Evolutionary conservation across 2,329 filamentous ascomycete genomes (phyloP), one percentile per base, ranked within the genome.

Genomic region (Curvularia hawaiiensis): DNA sequence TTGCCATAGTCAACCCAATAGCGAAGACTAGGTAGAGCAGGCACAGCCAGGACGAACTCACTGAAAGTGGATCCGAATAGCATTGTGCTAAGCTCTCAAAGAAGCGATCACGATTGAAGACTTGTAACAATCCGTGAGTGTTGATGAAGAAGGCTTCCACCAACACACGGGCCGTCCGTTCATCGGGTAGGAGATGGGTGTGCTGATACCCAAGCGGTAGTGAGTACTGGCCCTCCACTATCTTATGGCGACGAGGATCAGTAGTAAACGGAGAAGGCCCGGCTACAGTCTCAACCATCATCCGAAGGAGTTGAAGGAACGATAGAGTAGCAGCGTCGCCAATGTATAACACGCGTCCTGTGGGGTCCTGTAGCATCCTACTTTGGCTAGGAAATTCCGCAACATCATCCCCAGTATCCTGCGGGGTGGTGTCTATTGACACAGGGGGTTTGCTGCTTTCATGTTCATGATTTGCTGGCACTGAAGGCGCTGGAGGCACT

Each of bases 251-350:
- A 50, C 79, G 78, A 16, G 83, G 83, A 63, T 87, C 85, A 50
- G 77, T 70, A 1, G 85, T 88, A 63, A 89, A 89, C 0, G 79
- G 73, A 3, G 85, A 88, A 0, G 76, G 68, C 0, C 86, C 86
- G 18, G 78, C 79, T 30, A 80, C 79, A 9, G 76, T 82, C 61
- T 85, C 82, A 4, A 88, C 84, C 62, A 88, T 82, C 75, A 84
- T 83, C 10, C 86, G 83, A 18, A 88, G 81, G 44, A 85, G 75
- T 54, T 88, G 83, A 3, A 88, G 75, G 63, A 85, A 88, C 0
- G 86, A 85, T 6, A 88, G 75, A 0, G 84, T 84, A 0, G 85
- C 85, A 2, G 86, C 85, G 61, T 88, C 84, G n/a, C 86, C 86
- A 59, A 88, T 79, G 60, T 87, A 88, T 24, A 86, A 76, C 33